phyloP scores from a whole-genome alignment of 2,329 filamentous ascomycete species.

The Ophiostoma perfectum region DNA sequence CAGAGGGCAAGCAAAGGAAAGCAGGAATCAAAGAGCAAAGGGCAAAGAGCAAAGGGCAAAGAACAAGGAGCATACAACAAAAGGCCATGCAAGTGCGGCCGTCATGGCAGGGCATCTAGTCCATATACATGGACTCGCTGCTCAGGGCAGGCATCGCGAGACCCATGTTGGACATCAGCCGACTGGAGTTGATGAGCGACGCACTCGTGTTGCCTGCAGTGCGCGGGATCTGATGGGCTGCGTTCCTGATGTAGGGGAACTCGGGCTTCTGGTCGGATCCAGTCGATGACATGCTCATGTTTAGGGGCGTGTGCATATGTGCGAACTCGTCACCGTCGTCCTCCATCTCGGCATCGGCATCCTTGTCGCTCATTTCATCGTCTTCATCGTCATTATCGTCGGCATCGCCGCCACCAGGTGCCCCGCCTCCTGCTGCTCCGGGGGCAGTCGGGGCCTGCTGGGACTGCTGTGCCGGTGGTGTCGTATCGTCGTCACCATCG shows the following conservation, averaged over 20 bases:
- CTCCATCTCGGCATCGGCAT: constrained; percentile 50
- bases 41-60: not conserved
- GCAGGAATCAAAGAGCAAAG: not conserved
- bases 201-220: constrained; percentile 28
- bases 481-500: constrained; percentile 12
- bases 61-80: not conserved
- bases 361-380: constrained; percentile 17
- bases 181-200: constrained; percentile 15
- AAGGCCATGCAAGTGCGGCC: not conserved
- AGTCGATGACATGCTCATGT: not conserved
- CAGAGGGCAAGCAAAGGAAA: not conserved
- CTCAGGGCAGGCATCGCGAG: constrained; percentile 43
- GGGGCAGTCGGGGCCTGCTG: not conserved
- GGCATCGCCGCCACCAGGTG: not conserved
- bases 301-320: constrained; percentile 40
- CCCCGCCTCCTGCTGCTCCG: not conserved
- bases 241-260: constrained; percentile 32
- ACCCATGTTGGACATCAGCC: constrained; percentile 37
- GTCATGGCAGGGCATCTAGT: constrained; percentile 31
- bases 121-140: constrained; percentile 50
- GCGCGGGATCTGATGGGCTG: constrained; percentile 30
- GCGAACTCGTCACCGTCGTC: constrained; percentile 54
- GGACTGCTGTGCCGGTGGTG: not conserved
- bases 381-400: constrained; percentile 14
- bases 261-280: constrained; percentile 11